Percentiles rank a stretch among this genome's conserved stretches.
phyloP scores from a whole-genome alignment of 805 yeast genomes.

The Myxozyma neglecta region DNA sequence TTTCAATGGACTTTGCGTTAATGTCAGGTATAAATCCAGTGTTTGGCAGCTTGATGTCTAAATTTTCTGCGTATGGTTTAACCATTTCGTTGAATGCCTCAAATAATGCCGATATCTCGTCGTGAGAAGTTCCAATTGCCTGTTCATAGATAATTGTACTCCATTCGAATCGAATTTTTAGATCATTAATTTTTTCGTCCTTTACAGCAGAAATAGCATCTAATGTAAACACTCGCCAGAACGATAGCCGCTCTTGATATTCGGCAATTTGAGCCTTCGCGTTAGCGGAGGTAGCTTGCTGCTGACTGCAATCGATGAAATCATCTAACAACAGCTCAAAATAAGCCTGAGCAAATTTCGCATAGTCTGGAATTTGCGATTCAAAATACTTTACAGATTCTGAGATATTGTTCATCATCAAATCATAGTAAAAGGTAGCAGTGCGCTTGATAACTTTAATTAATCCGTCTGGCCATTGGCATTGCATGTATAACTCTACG shows the following conservation, averaged over 20 bases:
- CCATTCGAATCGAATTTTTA: constrained; percentile 49
- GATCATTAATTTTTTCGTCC: neutral
- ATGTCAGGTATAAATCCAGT: constrained; percentile 56
- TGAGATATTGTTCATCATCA: neutral
- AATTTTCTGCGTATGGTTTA: neutral
- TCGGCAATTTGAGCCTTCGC: neutral
- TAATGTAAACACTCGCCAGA: constrained; percentile 9
- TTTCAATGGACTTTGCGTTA: constrained; percentile 50
- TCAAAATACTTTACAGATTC: constrained; percentile 1
- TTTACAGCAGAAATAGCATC: constrained; percentile 2
- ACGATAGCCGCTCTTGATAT: constrained; percentile 4
- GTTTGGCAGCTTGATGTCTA: constrained; percentile 10
- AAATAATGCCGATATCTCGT: constrained; percentile 37
- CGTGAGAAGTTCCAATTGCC: constrained; percentile 42
- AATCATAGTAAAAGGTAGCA: constrained; percentile 10
- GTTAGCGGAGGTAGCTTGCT: constrained; percentile 3
- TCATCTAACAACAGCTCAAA: constrained; percentile 32
- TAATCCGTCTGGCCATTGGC: constrained; percentile 24
- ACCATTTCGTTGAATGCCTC: constrained; percentile 28
- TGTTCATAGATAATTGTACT: constrained; percentile 48
- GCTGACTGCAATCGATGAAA: constrained; percentile 18
- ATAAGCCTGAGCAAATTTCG: constrained; percentile 22
- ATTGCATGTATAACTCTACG: constrained; percentile 9
- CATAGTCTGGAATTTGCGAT: neutral
- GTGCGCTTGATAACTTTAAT: neutral